Base-by-base conservation (phyloP, 1,284 basidiomycete species). In the Xerocomus minutiporus region DNA sequence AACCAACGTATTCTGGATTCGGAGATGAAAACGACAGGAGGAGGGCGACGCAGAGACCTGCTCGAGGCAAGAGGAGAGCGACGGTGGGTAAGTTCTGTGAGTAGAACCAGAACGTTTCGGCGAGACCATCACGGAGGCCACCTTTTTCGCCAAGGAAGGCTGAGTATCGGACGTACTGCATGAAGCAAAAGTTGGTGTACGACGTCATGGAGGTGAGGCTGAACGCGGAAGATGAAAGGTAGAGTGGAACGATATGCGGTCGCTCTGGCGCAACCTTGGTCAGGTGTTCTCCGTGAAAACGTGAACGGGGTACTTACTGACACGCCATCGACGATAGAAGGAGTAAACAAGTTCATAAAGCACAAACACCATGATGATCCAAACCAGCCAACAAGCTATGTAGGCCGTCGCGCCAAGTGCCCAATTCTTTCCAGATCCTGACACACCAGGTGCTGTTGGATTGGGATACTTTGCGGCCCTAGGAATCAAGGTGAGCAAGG, bases 81-180 rank as follows among this genome's bases (percentile, higher is more conserved):
- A 92, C 80, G 0, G 86, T 88, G 2, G 91, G 86, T 36, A 85
- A 65, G 63, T 91, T 90, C 71, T 93, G 91, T 0, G 88, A 80
- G 58, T 89, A 84, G 62, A 82, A 82, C 74, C 83, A 88, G 62
- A 80, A 87, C 6, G 84, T 84, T 70, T 93, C 91, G 8, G 91
- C 86, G 46, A 89, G 72, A 51, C 82, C 84, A 58, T 85, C 81
- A 50, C 79, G 77, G 59, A 81, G 57, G 58, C 77, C 74, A 54
- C 82, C 79, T 45, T 72, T 70, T 63, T 82, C 77, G 47, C 75
- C 75, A 46, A 70, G 67, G 68, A 80, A 83, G n/a, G 88, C 84
- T 9, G 83, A 81, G 54, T 75, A 74, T 41, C 90, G 85, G 59
- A 92, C 75, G 67, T 91, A 80, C 53, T 84, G 80, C 59, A 94